Conservation (phyloP, 768 basidiomycete species). For the Trametes meyenii region DNA sequence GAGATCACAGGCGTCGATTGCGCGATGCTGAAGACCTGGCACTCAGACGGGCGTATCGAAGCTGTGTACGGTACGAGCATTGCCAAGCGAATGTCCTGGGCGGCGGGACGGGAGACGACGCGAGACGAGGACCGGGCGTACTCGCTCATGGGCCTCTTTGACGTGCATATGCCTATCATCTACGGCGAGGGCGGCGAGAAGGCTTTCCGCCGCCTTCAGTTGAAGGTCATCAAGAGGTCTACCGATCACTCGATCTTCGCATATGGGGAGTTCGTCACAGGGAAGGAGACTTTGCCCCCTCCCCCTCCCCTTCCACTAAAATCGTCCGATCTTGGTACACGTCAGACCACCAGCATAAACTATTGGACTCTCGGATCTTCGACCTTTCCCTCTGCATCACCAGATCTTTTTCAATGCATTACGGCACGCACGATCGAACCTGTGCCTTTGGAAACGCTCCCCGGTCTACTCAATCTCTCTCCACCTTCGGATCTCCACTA, state of each 20-base stretch:
- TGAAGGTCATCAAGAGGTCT: background rate
- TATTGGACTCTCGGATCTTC: no score
- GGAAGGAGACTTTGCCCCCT: no score
- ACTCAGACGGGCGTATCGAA: background rate
- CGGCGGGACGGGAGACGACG: background rate
- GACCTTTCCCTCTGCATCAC: no score
- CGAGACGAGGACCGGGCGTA: slow-evolving; percentile 10
- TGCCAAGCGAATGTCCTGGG: slow-evolving; percentile 4
- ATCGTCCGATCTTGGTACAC: no score
- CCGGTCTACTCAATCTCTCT: no score
- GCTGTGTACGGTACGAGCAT: background rate
- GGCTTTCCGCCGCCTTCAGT: slow-evolving; percentile 6
- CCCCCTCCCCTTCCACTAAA: no score
- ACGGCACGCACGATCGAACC: no score
- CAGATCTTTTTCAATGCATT: no score
- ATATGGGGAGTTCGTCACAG: background rate
- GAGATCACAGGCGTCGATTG: background rate
- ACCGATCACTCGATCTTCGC: slow-evolving; percentile 1
- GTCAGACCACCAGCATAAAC: no score
- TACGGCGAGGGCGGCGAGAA: slow-evolving; percentile 4
- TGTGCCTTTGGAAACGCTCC: no score
- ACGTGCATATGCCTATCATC: slow-evolving; percentile 2
- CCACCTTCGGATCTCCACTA: no score
- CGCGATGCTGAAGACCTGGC: background rate
- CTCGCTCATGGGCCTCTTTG: slow-evolving; percentile 9